phyloP scores from a whole-genome alignment of 2,329 filamentous ascomycete genomes.

The Xylariaceae sp. region DNA sequence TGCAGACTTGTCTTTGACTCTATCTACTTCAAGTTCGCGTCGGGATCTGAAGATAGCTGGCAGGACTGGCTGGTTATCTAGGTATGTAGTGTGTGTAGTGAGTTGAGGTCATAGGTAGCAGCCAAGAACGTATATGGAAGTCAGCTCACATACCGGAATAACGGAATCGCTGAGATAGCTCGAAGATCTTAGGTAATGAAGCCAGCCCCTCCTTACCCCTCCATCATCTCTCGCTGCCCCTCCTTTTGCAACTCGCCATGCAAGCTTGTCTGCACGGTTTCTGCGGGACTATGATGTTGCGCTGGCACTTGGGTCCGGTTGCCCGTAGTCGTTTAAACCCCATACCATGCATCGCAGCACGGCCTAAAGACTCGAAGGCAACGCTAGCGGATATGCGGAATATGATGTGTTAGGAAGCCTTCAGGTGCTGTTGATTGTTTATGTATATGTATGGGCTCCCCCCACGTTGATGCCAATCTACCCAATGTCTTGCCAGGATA shows the following conservation, averaged over 20 bases:
- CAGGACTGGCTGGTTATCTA: no score
- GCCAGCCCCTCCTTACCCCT: conserved; percentile 30
- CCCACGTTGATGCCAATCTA: background rate
- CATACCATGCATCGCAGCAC: background rate
- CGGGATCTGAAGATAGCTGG: no score
- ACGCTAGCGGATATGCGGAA: background rate
- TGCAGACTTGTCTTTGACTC: no score
- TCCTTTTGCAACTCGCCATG: conserved; percentile 25
- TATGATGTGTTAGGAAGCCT: background rate
- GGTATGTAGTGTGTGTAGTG: no score
- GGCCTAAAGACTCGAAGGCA: background rate
- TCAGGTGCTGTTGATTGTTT: conserved; percentile 3
- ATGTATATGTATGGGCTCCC: conserved; percentile 10
- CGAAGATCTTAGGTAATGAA: conserved; percentile 6
- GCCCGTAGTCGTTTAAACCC: conserved; percentile 11
- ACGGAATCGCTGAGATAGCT: background rate
- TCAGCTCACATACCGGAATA: conserved; percentile 2
- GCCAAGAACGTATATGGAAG: conserved; percentile 9
- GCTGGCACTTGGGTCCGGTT: conserved; percentile 28
- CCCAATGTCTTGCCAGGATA: background rate
- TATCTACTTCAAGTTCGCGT: no score
- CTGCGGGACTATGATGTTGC: conserved; percentile 28
- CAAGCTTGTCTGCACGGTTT: conserved; percentile 25
- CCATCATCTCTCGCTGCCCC: conserved; percentile 27
- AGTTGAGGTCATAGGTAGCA: no score